Evolutionary conservation across 139 green algal species (phyloP), one percentile per base, ranked within the genome.

Genomic region (Auxenochlorella protothecoides): DNA sequence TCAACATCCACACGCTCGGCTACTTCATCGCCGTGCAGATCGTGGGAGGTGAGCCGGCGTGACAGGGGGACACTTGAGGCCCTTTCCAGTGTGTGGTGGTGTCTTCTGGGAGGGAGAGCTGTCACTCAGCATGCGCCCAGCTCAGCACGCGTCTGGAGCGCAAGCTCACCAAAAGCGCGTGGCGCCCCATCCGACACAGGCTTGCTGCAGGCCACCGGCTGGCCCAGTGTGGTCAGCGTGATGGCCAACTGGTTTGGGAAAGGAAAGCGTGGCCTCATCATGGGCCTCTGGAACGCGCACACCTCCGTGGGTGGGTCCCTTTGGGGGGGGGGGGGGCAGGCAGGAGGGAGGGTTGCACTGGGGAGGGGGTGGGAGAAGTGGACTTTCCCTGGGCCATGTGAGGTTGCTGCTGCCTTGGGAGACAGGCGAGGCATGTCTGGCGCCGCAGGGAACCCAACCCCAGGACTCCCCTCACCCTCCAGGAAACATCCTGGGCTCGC

Each of bases 241-340:
- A 89, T 98, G 72, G 93, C 88, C 56, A 97, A 96, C 80, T 98
- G 93, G 93, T 96, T 88, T 83, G 92, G 91, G 66, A 96, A 97
- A 74, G 86, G 88, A 65, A 92, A 94, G 76, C 84, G 92, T 7
- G 93, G 93, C 5, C 79, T 97, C 2, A 86, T 97, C 69, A 96
- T 98, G 89, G 93, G 93, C 66, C 78, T 97, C 44, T 98, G 93
- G 93, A 98, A 98, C 71, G 86, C 91, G 4, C 92, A 98, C 88
- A 97, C 93, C 5, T 91, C 80, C 55, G 69, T 97, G 5, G 93
- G 92, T 68, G 63, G 56, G 71, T 6, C 66, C 66, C 11, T 54
- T 27, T 44, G 8, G 6, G 44, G 44, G 6, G 65, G 59, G 59
- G 59, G 59, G 59, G 10, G 11, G 59, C 59, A 63, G 59, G 10